Evolutionary conservation across 2,329 filamentous ascomycete species (phyloP), one percentile per base, ranked within the genome.

Genomic region (Apiospora aurea): DNA sequence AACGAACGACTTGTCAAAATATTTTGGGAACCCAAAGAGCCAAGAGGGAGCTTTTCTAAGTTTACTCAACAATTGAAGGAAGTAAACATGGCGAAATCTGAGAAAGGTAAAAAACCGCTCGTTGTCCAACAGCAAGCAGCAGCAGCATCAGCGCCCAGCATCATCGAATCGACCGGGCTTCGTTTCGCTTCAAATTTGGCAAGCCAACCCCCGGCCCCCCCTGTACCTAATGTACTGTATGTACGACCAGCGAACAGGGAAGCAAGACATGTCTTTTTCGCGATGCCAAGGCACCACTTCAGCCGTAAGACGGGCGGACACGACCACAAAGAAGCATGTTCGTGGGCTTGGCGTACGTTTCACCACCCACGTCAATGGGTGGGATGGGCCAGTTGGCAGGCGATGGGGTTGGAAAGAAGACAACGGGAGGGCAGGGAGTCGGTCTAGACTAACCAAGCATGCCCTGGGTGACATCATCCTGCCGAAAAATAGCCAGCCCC

Each of bases 281-380:
- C 57, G 18, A 24, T 41, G 57, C 57, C 57, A 64, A 64, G 57
- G n/a, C 29, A 41, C 41, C 24, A 13, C 26, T 34, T 14, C 34
- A 24, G 34, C 21, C 18, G 21, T 64, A n/a, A 64, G 57, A 64
- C 34, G 41, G 57, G 57, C 57, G 57, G 57, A 64, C 38, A 64
- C 34, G 57, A 18, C 18, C 21, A 64, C 34, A 64, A 64, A 41
- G 34, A 41, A 69, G 67, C 43, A 69, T 49, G 4, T 38, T 24
- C 26, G 7, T 18, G n/a, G 67, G 24, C 67, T 69, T 69, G 67
- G 67, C 67, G 67, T 49, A 38, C 67, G 67, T 69, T 69, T 69
- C 67, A 49, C 67, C n/a, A 49, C 43, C 26, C 43, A n/a, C 46
- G 43, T 47, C 53, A 38, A 61, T 61, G 34, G 57, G 34, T n/a